Percentiles rank a stretch among this genome's conserved stretches.
phyloP scores from a whole-genome alignment of 495 filamentous ascomycete species.

The Penicillium ucsense region DNA sequence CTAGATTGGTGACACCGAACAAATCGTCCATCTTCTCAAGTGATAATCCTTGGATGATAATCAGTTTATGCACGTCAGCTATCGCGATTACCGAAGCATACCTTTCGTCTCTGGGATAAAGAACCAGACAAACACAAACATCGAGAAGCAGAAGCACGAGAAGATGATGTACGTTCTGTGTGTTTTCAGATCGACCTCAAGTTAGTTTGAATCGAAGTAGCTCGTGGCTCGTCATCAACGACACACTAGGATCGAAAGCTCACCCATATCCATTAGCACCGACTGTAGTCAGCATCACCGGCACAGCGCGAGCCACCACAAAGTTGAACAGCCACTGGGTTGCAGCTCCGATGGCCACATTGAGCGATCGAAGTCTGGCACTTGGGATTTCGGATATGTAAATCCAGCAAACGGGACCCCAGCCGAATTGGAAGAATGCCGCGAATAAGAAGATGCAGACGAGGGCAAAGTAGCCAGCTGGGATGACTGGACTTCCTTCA shows the following conservation, averaged over 20 bases:
- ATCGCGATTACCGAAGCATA: slow-evolving; percentile 3
- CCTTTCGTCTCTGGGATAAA: slow-evolving; percentile 69
- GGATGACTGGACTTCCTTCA: slow-evolving; percentile 37
- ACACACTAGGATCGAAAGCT: slow-evolving; percentile 1
- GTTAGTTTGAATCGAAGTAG: slow-evolving; percentile 1
- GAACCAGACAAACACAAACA: slow-evolving; percentile 62
- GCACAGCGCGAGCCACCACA: slow-evolving; percentile 30
- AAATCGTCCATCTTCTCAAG: slow-evolving; percentile 42
- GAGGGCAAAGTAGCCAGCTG: slow-evolving; percentile 56
- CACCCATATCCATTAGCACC: slow-evolving; percentile 52
- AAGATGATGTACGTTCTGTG: slow-evolving; percentile 33
- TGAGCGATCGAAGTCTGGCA: slow-evolving; percentile 54
- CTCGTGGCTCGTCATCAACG: slow-evolving; percentile 2
- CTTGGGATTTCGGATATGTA: slow-evolving; percentile 67
- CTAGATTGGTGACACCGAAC: slow-evolving; percentile 37
- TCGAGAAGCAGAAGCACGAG: slow-evolving; percentile 51
- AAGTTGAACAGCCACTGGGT: slow-evolving; percentile 46
- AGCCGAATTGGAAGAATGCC: slow-evolving; percentile 68
- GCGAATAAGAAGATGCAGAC: slow-evolving; percentile 68
- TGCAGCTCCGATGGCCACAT: slow-evolving; percentile 58
- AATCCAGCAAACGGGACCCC: slow-evolving; percentile 75
- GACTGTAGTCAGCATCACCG: slow-evolving; percentile 43
- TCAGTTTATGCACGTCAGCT: too few species aligned
- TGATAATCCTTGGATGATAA: slow-evolving; percentile 19
- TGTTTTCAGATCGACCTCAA: not conserved